Evolutionary conservation across 148 eudicot genomes (phyloP).

Genomic region (Cornus controversa): DNA sequence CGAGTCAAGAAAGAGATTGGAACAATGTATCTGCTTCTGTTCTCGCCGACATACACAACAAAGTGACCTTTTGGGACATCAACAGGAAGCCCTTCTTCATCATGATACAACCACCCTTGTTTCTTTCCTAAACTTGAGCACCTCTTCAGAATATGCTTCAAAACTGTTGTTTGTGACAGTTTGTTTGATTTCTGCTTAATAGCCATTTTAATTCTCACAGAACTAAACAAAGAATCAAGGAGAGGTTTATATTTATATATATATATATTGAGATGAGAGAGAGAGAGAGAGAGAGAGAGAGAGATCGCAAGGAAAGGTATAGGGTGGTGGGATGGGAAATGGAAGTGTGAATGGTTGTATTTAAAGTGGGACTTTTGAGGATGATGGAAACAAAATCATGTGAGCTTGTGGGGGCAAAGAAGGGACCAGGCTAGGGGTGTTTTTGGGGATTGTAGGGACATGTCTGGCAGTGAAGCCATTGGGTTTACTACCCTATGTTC

Average conservation of each 20-base stretch:
- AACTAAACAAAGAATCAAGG: too few relatives aligned
- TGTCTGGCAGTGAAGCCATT: conserved; percentile 7
- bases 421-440: conserved; percentile 18
- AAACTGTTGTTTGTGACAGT: background rate
- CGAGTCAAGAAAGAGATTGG: conserved; percentile 47
- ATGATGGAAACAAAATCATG: conserved; percentile 3
- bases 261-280: background rate
- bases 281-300: too few relatives aligned
- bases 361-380: conserved; percentile 16
- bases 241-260: too few relatives aligned
- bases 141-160: conserved; percentile 53
- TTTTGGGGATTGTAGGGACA: conserved; percentile 14
- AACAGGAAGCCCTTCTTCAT: conserved; percentile 9
- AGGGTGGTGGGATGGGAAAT: background rate
- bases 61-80: conserved; percentile 69
- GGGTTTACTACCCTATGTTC: conserved; percentile 13
- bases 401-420: conserved; percentile 20
- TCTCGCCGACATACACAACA: conserved; percentile 57
- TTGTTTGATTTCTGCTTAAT: conserved; percentile 40
- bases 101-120: too few relatives aligned
- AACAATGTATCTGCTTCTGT: conserved; percentile 44
- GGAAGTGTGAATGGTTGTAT: conserved; percentile 15
- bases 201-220: too few relatives aligned
- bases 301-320: too few relatives aligned
- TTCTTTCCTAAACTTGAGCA: conserved; percentile 48